These are phyloP conservation scores for Karstenula rhodostoma DNA, from an alignment of 2,329 filamentous ascomycete genomes.

Conservation along the genomic window DNA sequence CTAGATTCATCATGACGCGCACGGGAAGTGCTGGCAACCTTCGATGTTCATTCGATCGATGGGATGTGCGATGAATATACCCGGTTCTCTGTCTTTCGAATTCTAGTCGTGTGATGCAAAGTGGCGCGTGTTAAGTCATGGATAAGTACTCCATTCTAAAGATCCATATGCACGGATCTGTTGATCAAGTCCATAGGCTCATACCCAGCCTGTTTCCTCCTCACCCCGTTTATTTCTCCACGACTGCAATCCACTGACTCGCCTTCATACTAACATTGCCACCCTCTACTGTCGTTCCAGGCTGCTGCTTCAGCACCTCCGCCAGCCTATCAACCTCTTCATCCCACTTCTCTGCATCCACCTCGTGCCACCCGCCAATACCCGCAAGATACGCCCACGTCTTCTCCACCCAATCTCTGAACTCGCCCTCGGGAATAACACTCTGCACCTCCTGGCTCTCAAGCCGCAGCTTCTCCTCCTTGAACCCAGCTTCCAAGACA, in stretches of 20 bases:
- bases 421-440: slow-evolving; percentile 21
- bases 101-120: neutral
- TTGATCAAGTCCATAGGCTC: neutral
- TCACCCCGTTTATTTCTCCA: slow-evolving; percentile 27
- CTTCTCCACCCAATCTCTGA: slow-evolving; percentile 38
- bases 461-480: slow-evolving; percentile 29
- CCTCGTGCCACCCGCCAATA: slow-evolving; percentile 34
- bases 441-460: slow-evolving; percentile 38
- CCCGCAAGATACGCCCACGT: slow-evolving; percentile 41
- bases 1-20: neutral
- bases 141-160: neutral
- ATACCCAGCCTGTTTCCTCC: neutral
- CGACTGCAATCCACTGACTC: slow-evolving; percentile 41
- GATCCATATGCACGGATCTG: no score
- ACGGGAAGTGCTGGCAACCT: neutral
- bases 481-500: slow-evolving; percentile 39
- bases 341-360: slow-evolving; percentile 40
- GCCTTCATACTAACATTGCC: slow-evolving; percentile 38
- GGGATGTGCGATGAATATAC: neutral
- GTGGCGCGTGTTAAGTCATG: neutral
- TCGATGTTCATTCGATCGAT: neutral
- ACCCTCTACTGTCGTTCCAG: slow-evolving; percentile 31
- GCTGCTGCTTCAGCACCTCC: slow-evolving; percentile 25
- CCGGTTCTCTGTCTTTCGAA: neutral
- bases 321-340: slow-evolving; percentile 36